Evolutionary conservation across 2,329 filamentous ascomycete genomes (phyloP), one percentile per base, ranked within the genome.

Genomic region (Phaeomoniella chlamydospora): DNA sequence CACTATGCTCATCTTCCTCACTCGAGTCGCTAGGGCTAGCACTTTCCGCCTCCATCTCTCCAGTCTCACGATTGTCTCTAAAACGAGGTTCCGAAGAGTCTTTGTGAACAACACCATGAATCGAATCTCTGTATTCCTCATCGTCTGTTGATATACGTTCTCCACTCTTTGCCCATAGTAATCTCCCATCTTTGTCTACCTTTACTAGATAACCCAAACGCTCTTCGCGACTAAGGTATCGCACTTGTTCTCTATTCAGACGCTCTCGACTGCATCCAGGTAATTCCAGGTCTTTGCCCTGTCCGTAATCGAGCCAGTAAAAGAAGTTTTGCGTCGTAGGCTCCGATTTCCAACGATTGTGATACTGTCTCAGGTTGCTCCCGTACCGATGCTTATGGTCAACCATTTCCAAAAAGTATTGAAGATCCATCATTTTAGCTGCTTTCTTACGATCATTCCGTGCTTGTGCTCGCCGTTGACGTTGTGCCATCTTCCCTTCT

Each of bases 131-230:
- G 59, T 71, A 93, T 11, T 39, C 42, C 4, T 75, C 62, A 38
- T 71, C 70, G 2, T 75, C 78, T 0, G 86, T 94, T 51, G 81
- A 81, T 45, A 94, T 83, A 5, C 74, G 68, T 37, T 74, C 64
- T 1, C 77, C 77, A 48, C 90, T 87, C 60, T 90, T 92, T 1
- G 78, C 82, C 84, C 85, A 94, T 41, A 80, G 77, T n/a, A 94
- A 65, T 4, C 77, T 68, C 1, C 87, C 87, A 26, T 82, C 67
- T 0, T 59, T 51, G 47, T 92, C 82, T 10, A 94, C 74, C 29
- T 70, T 72, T 18, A 90, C 84, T 10, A 92, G 64, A 51, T 94
- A 94, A 44, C 81, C 70, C 53, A 80, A 66, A 5, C 87, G 68
- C 54, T 94, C 86, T 52, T 93, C 85, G 2, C 78, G 69, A 4